These are phyloP conservation scores for Tubosaeta brunneosetosa DNA, from an alignment of 768 basidiomycete species.

Conservation along the genomic window DNA sequence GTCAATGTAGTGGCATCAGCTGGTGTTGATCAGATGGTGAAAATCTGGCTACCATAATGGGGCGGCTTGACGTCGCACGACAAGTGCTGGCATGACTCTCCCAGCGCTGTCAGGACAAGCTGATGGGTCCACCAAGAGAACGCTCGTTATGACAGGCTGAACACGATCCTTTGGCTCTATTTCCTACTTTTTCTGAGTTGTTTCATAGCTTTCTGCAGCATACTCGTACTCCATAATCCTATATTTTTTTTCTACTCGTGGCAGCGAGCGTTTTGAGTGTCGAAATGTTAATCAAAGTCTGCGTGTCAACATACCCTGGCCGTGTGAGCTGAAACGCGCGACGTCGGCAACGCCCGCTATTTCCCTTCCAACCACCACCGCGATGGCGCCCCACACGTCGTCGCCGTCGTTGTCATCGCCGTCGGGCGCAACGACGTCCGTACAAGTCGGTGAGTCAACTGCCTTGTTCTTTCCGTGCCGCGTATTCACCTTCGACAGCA, in stretches of 20 bases:
- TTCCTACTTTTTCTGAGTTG: constrained; percentile 9
- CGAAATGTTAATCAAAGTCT: neutral
- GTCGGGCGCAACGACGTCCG: constrained; percentile 67
- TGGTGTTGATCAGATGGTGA: constrained; percentile 62
- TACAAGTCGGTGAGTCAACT: constrained; percentile 80
- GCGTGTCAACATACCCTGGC: constrained; percentile 1
- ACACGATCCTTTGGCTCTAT: constrained; percentile 30
- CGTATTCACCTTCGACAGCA: constrained; percentile 42
- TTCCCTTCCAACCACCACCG: constrained; percentile 30
- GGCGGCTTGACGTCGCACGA: constrained; percentile 3
- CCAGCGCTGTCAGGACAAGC: neutral
- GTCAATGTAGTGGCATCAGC: constrained; percentile 69
- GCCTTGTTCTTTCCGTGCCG: neutral
- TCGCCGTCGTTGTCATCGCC: constrained; percentile 62
- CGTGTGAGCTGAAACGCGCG: constrained; percentile 24
- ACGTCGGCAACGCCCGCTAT: constrained; percentile 28
- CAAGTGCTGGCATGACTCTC: constrained; percentile 6
- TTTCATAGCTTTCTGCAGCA: constrained; percentile 23
- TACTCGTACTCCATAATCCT: constrained; percentile 34
- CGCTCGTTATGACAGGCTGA: constrained; percentile 26
- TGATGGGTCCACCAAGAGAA: constrained; percentile 9
- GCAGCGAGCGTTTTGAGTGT: constrained; percentile 6
- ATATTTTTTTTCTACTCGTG: constrained; percentile 19
- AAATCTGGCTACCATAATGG: constrained; percentile 57
- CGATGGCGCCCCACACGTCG: constrained; percentile 71